Evolutionary conservation across 345 rosid species (phyloP).

Genomic region (Reutealis trisperma): DNA sequence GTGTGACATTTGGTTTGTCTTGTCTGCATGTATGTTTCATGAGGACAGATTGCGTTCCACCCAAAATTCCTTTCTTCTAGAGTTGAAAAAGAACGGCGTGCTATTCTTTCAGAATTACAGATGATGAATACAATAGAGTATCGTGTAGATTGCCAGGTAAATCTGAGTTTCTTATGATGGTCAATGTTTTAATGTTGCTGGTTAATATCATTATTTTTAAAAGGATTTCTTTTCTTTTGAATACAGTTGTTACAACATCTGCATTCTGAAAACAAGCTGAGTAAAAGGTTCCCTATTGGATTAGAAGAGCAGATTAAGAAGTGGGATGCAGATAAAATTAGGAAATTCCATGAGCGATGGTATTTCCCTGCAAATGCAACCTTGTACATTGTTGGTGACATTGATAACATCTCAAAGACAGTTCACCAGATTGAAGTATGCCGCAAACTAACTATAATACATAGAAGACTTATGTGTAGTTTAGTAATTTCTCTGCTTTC

Average conservation of each 20-base stretch:
- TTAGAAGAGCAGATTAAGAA: slow-evolving; percentile 96
- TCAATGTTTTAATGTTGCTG: slow-evolving; percentile 15
- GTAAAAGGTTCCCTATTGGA: slow-evolving; percentile 98
- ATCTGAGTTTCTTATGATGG: background rate
- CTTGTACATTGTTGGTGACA: slow-evolving; percentile 92
- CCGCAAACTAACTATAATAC: slow-evolving; percentile 20
- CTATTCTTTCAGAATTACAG: slow-evolving; percentile 97
- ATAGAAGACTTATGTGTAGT: background rate
- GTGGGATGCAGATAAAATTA: slow-evolving; percentile 98
- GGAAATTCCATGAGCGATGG: slow-evolving; percentile 99
- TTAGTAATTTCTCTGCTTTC: background rate
- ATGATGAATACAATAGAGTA: slow-evolving; percentile 99
- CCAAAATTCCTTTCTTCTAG: slow-evolving; percentile 93
- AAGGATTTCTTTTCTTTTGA: slow-evolving; percentile 20
- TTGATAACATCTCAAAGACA: slow-evolving; percentile 66
- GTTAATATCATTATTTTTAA: slow-evolving; percentile 1
- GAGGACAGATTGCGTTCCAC: slow-evolving; percentile 85
- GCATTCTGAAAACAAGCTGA: slow-evolving; percentile 98
- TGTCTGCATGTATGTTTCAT: slow-evolving; percentile 4
- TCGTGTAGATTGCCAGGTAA: slow-evolving; percentile 99
- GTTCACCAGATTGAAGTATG: slow-evolving; percentile 82
- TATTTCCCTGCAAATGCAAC: slow-evolving; percentile 99
- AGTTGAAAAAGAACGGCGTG: slow-evolving; percentile 98
- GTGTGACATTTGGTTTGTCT: slow-evolving; percentile 21
- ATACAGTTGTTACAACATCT: slow-evolving; percentile 86